Evolutionary conservation across 1,284 basidiomycete species (phyloP), one percentile per base, ranked within the genome.

Genomic region (Marasmius oreades): DNA sequence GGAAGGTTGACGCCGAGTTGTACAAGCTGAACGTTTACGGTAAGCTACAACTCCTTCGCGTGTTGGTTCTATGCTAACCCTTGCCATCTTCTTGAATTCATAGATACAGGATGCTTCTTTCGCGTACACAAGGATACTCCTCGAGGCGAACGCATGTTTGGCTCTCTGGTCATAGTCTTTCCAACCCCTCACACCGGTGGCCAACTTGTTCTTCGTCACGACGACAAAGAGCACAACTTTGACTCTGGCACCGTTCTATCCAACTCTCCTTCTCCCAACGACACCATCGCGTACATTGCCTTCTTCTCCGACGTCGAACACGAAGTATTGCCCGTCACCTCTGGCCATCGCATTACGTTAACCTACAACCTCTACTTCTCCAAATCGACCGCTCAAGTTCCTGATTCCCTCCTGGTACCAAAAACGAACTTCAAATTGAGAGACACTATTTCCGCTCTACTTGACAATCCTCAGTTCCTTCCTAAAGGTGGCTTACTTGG

Each of bases 171-270:
- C 20, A 55, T 78, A 44, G 67, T 76, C 10, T 70, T 70, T 56
- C 74, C 74, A 18, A 75, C 75, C 0, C 16, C 61, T 0, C 74
- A 80, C 55, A 67, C 73, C 58, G 77, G 78, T 7, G 77, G 76
- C 1, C 55, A 60, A 2, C 66, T 80, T 5, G 36, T 69, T 14
- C 64, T 78, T 3, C 68, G 70, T 26, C 68, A 76, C 46, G 55
- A 59, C 12, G 62, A 53, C 14, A 26, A 67, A 11, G 70, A 74
- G 54, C 72, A 65, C 65, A 56, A 37, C 2, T 71, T 77, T 59
- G 69, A 77, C 58, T 68, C 71, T n/a, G n/a, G n/a, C n/a, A n/a
- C n/a, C n/a, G n/a, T n/a, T n/a, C n/a, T n/a, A n/a, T n/a, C n/a
- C n/a, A n/a, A n/a, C n/a, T n/a, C n/a, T n/a, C n/a, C n/a, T n/a